Conservation (phyloP, 1,139 yeast species). For the Suhomyces maxii region DNA sequence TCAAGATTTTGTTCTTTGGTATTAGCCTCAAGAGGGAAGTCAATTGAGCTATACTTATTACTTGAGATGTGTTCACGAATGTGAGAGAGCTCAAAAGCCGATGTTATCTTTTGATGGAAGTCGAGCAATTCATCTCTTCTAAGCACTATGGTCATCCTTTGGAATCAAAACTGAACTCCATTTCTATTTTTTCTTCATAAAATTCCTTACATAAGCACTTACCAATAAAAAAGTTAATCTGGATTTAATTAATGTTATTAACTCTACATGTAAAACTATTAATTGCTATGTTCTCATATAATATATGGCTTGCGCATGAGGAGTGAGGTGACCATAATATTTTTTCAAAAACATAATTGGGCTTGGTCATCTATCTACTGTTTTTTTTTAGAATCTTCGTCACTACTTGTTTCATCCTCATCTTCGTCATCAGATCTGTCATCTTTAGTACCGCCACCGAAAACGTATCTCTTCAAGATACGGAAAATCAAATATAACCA, state of each 20-base stretch:
- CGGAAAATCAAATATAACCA: slow-evolving; percentile 86
- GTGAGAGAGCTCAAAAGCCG: neutral
- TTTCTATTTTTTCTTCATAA: too few species aligned
- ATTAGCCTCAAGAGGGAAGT: slow-evolving; percentile 1
- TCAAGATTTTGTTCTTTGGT: neutral
- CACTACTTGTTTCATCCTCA: slow-evolving; percentile 43
- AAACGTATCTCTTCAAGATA: slow-evolving; percentile 64
- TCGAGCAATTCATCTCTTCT: slow-evolving; percentile 15
- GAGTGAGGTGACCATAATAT: neutral
- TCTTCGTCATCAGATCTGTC: slow-evolving; percentile 89
- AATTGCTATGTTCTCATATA: too few species aligned
- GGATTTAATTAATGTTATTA: neutral
- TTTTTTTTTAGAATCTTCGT: slow-evolving; percentile 26
- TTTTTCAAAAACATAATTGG: neutral
- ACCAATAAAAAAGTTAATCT: neutral
- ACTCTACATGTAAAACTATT: neutral
- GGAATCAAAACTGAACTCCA: too few species aligned
- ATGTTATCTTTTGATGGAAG: neutral
- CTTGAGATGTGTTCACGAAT: neutral
- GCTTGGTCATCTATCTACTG: slow-evolving; percentile 11
- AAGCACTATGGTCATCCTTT: slow-evolving; percentile 10
- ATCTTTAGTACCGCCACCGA: slow-evolving; percentile 65
- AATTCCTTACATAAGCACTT: neutral
- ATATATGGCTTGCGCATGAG: neutral
- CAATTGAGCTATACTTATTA: neutral